Evolutionary conservation across 2,329 filamentous ascomycete genomes (phyloP).

Genomic region (Huntiella bhutanensis): DNA sequence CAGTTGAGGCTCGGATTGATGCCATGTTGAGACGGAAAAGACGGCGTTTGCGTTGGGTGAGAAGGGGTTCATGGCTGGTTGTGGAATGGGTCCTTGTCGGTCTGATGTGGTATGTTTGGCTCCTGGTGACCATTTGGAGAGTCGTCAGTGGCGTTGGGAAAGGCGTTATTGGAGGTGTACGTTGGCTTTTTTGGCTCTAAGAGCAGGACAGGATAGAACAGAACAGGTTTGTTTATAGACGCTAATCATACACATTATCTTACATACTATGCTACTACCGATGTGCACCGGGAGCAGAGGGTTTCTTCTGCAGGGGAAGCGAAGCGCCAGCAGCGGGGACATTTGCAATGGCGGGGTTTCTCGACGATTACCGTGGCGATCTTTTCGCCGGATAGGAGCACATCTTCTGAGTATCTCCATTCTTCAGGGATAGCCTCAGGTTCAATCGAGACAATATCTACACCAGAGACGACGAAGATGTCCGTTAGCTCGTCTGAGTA

Average conservation of each 20-base stretch:
- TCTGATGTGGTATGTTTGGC: conserved; percentile 89
- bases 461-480: conserved; percentile 52
- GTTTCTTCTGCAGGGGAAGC: conserved; percentile 44
- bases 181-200: conserved; percentile 72
- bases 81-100: conserved; percentile 79
- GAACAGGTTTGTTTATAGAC: no score
- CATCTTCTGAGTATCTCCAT: conserved; percentile 25
- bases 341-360: conserved; percentile 45
- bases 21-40: conserved; percentile 53
- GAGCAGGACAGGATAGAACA: no score
- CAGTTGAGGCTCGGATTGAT: conserved; percentile 60
- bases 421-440: conserved; percentile 11
- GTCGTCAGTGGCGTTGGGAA: conserved; percentile 43
- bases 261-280: no score
- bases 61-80: conserved; percentile 57
- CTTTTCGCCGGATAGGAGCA: conserved; percentile 22
- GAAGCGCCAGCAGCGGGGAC: conserved; percentile 77
- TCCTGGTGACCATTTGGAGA: conserved; percentile 61
- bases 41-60: conserved; percentile 50
- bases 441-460: conserved; percentile 25
- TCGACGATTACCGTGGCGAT: conserved; percentile 24
- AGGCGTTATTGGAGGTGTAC: conserved; percentile 38
- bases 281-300: conserved; percentile 45
- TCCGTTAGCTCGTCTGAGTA: conserved; percentile 32
- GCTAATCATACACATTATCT: not conserved